Evolutionary conservation across 2,329 filamentous ascomycete species (phyloP).

Genomic region (Talaromyces sp.): DNA sequence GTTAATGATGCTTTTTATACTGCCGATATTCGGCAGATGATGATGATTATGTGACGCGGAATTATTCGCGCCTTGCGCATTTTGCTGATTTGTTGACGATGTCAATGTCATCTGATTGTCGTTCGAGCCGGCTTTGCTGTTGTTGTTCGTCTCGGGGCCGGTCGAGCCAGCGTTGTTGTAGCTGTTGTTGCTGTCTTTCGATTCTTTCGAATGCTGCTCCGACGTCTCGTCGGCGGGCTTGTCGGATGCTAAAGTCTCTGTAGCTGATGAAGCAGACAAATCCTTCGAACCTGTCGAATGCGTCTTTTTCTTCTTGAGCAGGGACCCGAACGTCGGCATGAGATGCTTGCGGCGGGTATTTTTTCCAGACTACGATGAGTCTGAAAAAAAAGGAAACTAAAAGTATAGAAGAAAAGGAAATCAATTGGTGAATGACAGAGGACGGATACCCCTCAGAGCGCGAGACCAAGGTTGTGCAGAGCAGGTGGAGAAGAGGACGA

Average conservation of each 20-base stretch:
- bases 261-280: conserved; percentile 63
- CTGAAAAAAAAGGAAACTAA: conserved; percentile 15
- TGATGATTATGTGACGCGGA: conserved; percentile 38
- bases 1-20: conserved; percentile 81
- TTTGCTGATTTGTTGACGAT: conserved; percentile 32
- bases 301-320: conserved; percentile 98
- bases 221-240: conserved; percentile 21
- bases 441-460: neutral
- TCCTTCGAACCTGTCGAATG: conserved; percentile 64
- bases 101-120: conserved; percentile 28
- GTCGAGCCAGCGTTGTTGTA: conserved; percentile 23
- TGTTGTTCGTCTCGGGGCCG: conserved; percentile 11
- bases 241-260: conserved; percentile 34
- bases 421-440: conserved; percentile 2
- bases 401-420: neutral
- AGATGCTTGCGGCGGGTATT: conserved; percentile 27
- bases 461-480: neutral
- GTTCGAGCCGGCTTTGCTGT: neutral
- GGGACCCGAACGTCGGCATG: conserved; percentile 88
- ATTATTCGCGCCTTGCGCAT: conserved; percentile 28
- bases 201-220: conserved; percentile 18
- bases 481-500: conserved; percentile 8
- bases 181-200: conserved; percentile 1
- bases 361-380: conserved; percentile 23
- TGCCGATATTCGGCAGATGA: conserved; percentile 61